Evolutionary conservation across 768 basidiomycete species (phyloP), one percentile per base, ranked within the genome.

Genomic region (Strobilomyces echinocephalus): DNA sequence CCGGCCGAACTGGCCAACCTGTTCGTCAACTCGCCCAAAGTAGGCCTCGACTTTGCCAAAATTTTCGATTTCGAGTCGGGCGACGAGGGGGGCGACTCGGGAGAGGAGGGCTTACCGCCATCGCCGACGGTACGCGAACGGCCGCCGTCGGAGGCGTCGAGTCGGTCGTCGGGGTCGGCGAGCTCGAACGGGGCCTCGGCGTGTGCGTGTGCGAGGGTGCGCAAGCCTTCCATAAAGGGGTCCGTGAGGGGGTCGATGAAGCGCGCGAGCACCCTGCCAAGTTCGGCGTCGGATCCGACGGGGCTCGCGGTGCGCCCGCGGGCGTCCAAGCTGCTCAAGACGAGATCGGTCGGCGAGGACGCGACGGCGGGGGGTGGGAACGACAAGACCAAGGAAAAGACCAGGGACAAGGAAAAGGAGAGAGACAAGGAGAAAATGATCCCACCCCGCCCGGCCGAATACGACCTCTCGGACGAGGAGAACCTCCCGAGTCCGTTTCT

Each of bases 401-500:
- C n/a, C 24, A 24, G 24, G 24, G 30, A 30, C 30, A 30, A 30
- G 30, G 30, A 30, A 6, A 30, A 30, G 30, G 30, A 30, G 30
- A 30, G 30, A 5, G 7, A 6, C 30, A 30, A 30, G 30, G 30
- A 30, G 30, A 30, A 9, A 9, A 5, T 1, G 30, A 9, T 30
- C 6, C 54, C 60, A 3, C 28, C 21, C 1, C 50, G 44, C 0
- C 67, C 78, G 4, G 74, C 82, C 4, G 72, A 78, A 53, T 92
- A 90, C 60, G 84, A 91, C 65, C 60, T 86, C 10, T 74, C 75
- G 1, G 88, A 92, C 63, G 90, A 90, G 64, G 89, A 90, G 67
- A 91, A 91, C 66, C 76, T 92, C 0, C 91, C 90, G 0, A 89
- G 87, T 63, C 91, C 90, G 6, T 92, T 92, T 70, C 65, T 92